Conservation (phyloP, 2,329 filamentous ascomycete genomes). For the Cytospora mali region DNA sequence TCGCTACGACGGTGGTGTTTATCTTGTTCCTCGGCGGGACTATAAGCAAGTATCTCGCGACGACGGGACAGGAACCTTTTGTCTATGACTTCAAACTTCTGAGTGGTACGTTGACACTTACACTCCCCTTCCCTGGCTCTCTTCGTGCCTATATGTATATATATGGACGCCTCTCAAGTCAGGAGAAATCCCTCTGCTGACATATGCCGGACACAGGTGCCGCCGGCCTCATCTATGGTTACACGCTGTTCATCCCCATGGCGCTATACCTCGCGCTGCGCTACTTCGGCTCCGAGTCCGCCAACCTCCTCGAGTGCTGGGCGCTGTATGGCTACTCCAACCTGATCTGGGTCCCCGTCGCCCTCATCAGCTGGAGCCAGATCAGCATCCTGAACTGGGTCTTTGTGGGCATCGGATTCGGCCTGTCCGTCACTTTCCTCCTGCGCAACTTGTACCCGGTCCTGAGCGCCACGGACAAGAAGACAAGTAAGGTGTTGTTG, state of each 20-base stretch:
- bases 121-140: conserved; percentile 10
- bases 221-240: conserved; percentile 92
- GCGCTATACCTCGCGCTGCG: conserved; percentile 84
- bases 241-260: conserved; percentile 84
- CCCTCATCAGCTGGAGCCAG: conserved; percentile 86
- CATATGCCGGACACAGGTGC: conserved; percentile 56
- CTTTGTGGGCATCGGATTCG: conserved; percentile 87
- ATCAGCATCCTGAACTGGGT: conserved; percentile 88
- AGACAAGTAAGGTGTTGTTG: conserved; percentile 86
- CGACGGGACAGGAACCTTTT: conserved; percentile 70
- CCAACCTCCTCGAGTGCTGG: conserved; percentile 93
- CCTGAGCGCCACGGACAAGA: conserved; percentile 86
- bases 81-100: conserved; percentile 89
- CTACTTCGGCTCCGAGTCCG: conserved; percentile 93
- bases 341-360: conserved; percentile 95
- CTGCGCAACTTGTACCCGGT: conserved; percentile 88
- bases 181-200: conserved; percentile 7
- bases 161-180: background rate
- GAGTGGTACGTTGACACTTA: conserved; percentile 62
- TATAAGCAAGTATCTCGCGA: conserved; percentile 85
- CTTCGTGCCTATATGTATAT: background rate
- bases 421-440: conserved; percentile 78
- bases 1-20: conserved; percentile 94
- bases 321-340: conserved; percentile 96
- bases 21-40: conserved; percentile 95